A percentile compares a stretch with the other conserved stretches of the same genome.
Conservation (phyloP, 2,329 filamentous ascomycete genomes). For the Fusarium algeriense region DNA sequence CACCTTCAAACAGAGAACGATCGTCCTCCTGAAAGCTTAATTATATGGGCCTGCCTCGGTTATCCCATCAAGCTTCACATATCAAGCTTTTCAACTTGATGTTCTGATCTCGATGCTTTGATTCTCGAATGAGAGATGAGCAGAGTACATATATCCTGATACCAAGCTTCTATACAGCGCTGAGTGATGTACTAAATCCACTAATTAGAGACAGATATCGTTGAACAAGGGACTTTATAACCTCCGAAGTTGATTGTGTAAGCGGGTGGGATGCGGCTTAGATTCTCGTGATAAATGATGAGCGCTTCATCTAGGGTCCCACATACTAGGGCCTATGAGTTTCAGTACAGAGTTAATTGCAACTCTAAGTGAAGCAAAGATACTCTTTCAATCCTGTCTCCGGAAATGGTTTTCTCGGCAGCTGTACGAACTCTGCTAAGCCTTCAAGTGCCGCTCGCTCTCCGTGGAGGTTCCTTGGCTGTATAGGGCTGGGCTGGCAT, state of each 20-base stretch:
- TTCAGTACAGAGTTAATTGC: slow-evolving; percentile 5
- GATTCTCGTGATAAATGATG: slow-evolving; percentile 11
- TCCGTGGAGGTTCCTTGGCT: background rate
- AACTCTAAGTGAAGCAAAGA: slow-evolving; percentile 14
- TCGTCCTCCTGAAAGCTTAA: slow-evolving; percentile 21
- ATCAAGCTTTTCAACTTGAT: background rate
- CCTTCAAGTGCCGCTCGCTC: slow-evolving; percentile 21
- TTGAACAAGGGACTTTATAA: slow-evolving; percentile 23
- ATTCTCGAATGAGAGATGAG: background rate
- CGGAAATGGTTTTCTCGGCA: slow-evolving; percentile 20
- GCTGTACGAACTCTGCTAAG: slow-evolving; percentile 4
- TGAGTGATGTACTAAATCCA: background rate
- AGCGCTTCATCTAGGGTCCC: slow-evolving; percentile 12
- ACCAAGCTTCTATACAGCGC: background rate
- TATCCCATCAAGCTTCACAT: background rate
- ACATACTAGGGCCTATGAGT: slow-evolving; percentile 10
- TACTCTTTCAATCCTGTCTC: slow-evolving; percentile 9
- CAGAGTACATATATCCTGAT: background rate
- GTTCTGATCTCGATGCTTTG: background rate
- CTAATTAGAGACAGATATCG: background rate
- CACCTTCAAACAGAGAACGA: slow-evolving; percentile 16
- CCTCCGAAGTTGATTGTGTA: slow-evolving; percentile 17
- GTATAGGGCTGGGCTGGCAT: slow-evolving; percentile 26
- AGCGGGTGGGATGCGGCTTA: slow-evolving; percentile 30
- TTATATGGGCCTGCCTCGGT: slow-evolving; percentile 23